These are phyloP conservation scores for Amaranthus tricolor DNA, from an alignment of 179 eudicot species.

Conservation along the genomic window DNA sequence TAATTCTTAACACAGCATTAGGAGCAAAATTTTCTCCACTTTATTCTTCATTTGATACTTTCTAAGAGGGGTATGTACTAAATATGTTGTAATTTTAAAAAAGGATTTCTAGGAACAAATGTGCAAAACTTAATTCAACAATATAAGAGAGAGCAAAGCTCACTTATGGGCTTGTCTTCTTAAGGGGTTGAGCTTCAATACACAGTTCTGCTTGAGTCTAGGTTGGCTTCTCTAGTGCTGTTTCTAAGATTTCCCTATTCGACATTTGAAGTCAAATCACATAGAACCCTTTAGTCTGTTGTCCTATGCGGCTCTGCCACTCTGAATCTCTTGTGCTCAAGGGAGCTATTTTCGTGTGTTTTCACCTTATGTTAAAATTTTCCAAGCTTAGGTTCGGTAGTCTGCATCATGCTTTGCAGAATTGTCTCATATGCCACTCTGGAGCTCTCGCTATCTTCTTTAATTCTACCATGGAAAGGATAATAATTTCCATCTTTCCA, in stretches of 20 bases:
- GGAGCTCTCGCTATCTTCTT: neutral
- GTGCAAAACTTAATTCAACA: too few species aligned
- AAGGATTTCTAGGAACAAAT: too few species aligned
- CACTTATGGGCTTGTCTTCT: too few species aligned
- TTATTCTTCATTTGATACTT: too few species aligned
- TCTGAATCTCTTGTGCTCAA: too few species aligned
- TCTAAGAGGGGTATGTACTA: too few species aligned
- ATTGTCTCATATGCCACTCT: neutral
- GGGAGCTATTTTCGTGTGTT: neutral
- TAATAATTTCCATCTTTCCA: neutral
- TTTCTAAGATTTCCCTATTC: neutral
- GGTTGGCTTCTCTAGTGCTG: neutral
- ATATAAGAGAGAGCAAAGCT: too few species aligned
- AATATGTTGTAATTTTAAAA: too few species aligned
- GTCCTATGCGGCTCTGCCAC: neutral
- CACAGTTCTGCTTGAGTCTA: too few species aligned
- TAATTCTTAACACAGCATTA: too few species aligned
- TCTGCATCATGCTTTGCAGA: neutral
- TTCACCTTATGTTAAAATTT: neutral
- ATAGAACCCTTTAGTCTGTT: neutral
- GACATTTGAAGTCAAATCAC: constrained; percentile 5
- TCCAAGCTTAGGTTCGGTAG: neutral
- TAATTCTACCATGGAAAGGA: neutral
- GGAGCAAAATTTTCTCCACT: too few species aligned
- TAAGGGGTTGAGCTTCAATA: too few species aligned